Evolutionary conservation across 208 protist species (phyloP), one percentile per base, ranked within the genome.

Genomic region (Porcisia hertigi): DNA sequence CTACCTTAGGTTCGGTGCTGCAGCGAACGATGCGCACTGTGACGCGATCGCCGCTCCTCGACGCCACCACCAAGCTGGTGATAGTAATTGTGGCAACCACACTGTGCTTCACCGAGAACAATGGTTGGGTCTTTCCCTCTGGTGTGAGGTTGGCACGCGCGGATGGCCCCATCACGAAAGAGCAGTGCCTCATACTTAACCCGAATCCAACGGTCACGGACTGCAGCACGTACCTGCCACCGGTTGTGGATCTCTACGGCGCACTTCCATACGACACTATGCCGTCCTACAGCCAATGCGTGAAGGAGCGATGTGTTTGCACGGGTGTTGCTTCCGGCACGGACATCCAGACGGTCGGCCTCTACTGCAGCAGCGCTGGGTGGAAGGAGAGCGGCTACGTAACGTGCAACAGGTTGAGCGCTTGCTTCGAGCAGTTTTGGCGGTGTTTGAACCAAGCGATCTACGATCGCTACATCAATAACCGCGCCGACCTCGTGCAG

Each of bases 371-470:
- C 47, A 67, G 63, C 34, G 67, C n/a, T 23, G 80, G 53, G 8
- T 92, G 64, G 66, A 73, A 64, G 65, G 86, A 88, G 77, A 84
- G 72, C 30, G 88, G 88, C 57, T 82, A 62, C 76, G 79, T 76
- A 25, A 84, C 79, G 23, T 92, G 88, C 76, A 87, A 90, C 62
- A 62, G 30, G 20, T 59, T 92, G 16, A 77, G 81, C 67, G 55
- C 85, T 60, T 92, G 88, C 79, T 90, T 90, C 70, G 67, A 45
- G 2, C 63, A 66, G 30, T 92, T 89, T 69, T 92, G 86, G 86
- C 23, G 65, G 53, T 92, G 88, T 70, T 58, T 85, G 8, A 82
- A 82, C 65, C 75, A 45, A 0, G 76, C 83, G 20, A 52, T 62
- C 2, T 71, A 82, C 47, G 58, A 60, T 52, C 69, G 74, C 25